These are phyloP conservation scores for Trichoderma sp. DNA, from an alignment of 2,329 filamentous ascomycete species.

Conservation along the genomic window DNA sequence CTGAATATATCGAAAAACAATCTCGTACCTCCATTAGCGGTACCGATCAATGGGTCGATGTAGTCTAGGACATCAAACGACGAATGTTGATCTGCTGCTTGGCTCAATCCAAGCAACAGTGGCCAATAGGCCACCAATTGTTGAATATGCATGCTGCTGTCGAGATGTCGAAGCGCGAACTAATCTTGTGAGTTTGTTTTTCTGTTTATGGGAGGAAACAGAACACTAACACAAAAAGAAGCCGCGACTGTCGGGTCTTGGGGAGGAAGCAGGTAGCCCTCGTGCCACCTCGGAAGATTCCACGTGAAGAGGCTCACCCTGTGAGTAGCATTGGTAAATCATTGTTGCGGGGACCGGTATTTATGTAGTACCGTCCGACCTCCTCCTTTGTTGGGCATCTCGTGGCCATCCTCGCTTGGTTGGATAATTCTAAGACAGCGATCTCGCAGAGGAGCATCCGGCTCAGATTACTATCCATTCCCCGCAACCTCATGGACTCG, in stretches of 20 bases:
- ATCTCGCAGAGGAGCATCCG: slow-evolving; percentile 1
- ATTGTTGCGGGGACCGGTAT: background rate
- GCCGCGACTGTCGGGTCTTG: background rate
- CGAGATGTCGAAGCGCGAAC: background rate
- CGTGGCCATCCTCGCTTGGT: background rate
- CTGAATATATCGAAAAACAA: too few species aligned
- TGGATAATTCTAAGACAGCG: slow-evolving; percentile 1
- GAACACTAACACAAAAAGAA: background rate
- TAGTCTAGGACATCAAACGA: slow-evolving; percentile 33
- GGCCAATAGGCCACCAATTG: slow-evolving; percentile 16
- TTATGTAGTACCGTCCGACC: slow-evolving; percentile 3
- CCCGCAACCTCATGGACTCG: background rate
- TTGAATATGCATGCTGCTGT: slow-evolving; percentile 8
- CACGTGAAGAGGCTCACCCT: background rate
- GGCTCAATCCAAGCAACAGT: slow-evolving; percentile 3
- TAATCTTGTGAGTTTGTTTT: background rate
- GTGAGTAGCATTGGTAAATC: background rate
- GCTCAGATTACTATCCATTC: background rate
- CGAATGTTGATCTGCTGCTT: slow-evolving; percentile 4
- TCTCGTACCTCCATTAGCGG: slow-evolving; percentile 52
- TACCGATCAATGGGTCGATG: slow-evolving; percentile 62
- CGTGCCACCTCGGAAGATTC: background rate
- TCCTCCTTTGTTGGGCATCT: background rate
- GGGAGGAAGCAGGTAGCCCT: background rate
- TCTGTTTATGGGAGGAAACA: background rate